Evolutionary conservation across 1,284 basidiomycete species (phyloP).

Genomic region (Mycosarcoma mackinlayi): DNA sequence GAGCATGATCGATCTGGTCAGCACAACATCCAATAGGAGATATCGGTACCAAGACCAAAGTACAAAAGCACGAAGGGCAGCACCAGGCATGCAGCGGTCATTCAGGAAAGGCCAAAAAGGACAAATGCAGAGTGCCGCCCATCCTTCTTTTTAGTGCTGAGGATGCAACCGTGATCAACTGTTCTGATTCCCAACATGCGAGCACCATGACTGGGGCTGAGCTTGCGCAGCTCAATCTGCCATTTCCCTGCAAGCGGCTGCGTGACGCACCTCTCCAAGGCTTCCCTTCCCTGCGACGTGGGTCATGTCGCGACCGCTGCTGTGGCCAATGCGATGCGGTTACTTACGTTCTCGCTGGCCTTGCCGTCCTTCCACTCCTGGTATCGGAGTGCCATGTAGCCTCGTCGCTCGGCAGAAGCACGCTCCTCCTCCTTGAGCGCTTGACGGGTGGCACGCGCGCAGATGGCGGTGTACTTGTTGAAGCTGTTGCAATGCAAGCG

Average conservation of each 20-base stretch:
- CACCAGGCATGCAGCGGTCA: background rate
- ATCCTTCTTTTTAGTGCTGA: too few species aligned
- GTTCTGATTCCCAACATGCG: too few species aligned
- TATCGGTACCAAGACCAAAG: too few species aligned
- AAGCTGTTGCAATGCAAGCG: constrained; percentile 58
- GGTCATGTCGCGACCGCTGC: background rate
- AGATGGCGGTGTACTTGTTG: constrained; percentile 70
- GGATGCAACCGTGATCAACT: too few species aligned
- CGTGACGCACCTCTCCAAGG: too few species aligned
- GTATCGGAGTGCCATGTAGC: constrained; percentile 68
- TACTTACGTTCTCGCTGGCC: constrained; percentile 65
- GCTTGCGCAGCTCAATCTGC: too few species aligned
- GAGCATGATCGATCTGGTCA: background rate
- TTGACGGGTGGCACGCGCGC: constrained; percentile 69
- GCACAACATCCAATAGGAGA: background rate
- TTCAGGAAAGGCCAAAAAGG: too few species aligned
- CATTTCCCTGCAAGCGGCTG: too few species aligned
- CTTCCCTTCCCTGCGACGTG: too few species aligned
- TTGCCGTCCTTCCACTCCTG: constrained; percentile 70
- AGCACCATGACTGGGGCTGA: too few species aligned
- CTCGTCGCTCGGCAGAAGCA: constrained; percentile 68
- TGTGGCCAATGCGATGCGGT: background rate
- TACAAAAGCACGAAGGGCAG: background rate
- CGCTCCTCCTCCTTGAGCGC: constrained; percentile 70
- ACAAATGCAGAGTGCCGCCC: too few species aligned